phyloP scores from a whole-genome alignment of 352 stramenopile genomes.

The Phytophthora citricola region DNA sequence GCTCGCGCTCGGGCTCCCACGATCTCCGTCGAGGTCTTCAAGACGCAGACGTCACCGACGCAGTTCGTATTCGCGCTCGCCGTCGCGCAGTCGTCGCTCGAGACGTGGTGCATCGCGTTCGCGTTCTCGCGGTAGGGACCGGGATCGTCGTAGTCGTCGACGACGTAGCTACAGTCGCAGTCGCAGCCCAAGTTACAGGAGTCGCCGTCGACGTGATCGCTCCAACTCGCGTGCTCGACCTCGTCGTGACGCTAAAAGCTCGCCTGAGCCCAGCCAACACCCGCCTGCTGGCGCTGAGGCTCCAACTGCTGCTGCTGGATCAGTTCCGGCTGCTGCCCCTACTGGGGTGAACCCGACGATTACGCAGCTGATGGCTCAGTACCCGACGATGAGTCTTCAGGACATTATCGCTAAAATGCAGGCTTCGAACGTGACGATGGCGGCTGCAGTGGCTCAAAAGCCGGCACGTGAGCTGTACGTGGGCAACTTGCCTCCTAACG shows the following conservation, averaged over 20 bases:
- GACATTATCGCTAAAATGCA: constrained; percentile 92
- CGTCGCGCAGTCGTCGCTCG: constrained; percentile 44
- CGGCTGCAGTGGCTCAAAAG: constrained; percentile 77
- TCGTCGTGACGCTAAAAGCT: constrained; percentile 62
- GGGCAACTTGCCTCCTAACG: constrained; percentile 83
- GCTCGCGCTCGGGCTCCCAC: constrained; percentile 60
- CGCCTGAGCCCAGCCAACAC: constrained; percentile 51
- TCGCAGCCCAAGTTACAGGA: constrained; percentile 59
- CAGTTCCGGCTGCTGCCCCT: constrained; percentile 24
- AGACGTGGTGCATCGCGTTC: constrained; percentile 58
- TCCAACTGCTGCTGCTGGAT: constrained; percentile 11
- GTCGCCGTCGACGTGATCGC: constrained; percentile 49
- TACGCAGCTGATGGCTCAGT: constrained; percentile 90
- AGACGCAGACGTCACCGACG: constrained; percentile 52
- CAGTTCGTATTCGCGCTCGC: constrained; percentile 49
- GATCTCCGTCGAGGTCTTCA: constrained; percentile 63
- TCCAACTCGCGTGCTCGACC: constrained; percentile 66
- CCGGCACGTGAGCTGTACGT: constrained; percentile 87
- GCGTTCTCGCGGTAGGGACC: constrained; percentile 43
- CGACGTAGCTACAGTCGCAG: constrained; percentile 47
- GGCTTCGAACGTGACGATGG: constrained; percentile 77
- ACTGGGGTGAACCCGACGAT: constrained; percentile 75
- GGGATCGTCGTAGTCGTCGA: constrained; percentile 38
- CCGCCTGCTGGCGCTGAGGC: constrained; percentile 27
- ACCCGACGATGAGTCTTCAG: constrained; percentile 88